Percentiles rank a stretch among this genome's conserved stretches.
These are phyloP conservation scores for Ochetophila trinervis DNA, from an alignment of 306 rosid genomes.

Conservation along the genomic window DNA sequence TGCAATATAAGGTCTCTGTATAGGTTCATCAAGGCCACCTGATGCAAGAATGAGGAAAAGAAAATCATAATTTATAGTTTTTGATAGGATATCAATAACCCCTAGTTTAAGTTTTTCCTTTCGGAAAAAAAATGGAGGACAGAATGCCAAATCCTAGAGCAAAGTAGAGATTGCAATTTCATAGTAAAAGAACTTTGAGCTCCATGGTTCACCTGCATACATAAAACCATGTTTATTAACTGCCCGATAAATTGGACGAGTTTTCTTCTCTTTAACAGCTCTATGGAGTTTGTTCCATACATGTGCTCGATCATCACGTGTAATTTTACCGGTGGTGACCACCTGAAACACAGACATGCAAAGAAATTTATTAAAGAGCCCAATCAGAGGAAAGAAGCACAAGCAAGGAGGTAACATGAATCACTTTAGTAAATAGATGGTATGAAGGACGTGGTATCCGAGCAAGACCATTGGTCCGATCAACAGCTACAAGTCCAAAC, in stretches of 20 bases:
- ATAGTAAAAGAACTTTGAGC: conserved; percentile 12
- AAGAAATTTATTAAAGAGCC: conserved; percentile 19
- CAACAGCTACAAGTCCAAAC: conserved; percentile 97
- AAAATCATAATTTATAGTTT: neutral
- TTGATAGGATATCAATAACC: neutral
- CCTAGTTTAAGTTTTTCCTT: too few species aligned
- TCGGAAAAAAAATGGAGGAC: neutral
- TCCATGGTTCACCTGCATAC: conserved; percentile 78
- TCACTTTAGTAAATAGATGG: conserved; percentile 77
- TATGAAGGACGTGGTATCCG: conserved; percentile 86
- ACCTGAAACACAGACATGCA: conserved; percentile 49
- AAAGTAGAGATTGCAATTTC: conserved; percentile 13
- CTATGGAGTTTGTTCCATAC: conserved; percentile 78
- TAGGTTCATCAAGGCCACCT: conserved; percentile 93
- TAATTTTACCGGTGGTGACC: conserved; percentile 61
- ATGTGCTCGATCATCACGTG: conserved; percentile 54
- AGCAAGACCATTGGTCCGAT: conserved; percentile 64
- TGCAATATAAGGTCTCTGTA: conserved; percentile 57
- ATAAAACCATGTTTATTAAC: conserved; percentile 64
- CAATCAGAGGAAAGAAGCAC: conserved; percentile 17
- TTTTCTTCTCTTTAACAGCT: conserved; percentile 68
- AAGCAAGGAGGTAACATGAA: conserved; percentile 14
- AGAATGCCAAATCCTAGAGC: conserved; percentile 6
- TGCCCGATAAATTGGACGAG: conserved; percentile 79
- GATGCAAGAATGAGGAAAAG: conserved; percentile 21